phyloP scores from a whole-genome alignment of 2,329 filamentous ascomycete genomes.

The Leptographium lundbergii region DNA sequence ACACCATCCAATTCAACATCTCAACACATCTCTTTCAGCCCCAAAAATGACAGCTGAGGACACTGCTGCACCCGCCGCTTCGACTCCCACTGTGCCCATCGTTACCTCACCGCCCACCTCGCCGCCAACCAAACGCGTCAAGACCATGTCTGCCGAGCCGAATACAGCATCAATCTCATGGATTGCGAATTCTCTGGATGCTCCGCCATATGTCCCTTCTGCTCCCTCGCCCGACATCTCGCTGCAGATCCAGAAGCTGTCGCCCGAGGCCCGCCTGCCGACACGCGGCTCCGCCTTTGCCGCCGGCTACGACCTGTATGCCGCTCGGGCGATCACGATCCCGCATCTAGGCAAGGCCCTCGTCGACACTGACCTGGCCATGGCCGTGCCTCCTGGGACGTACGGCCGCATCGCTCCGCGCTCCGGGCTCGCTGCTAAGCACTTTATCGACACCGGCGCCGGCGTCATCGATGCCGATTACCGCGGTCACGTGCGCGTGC shows the following conservation, averaged over 20 bases:
- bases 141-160: slow-evolving; percentile 30
- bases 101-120: slow-evolving; percentile 50
- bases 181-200: too few species aligned
- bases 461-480: slow-evolving; percentile 98
- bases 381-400: slow-evolving; percentile 80
- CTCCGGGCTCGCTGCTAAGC: slow-evolving; percentile 81
- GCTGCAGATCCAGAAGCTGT: slow-evolving; percentile 80
- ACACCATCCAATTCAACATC: not conserved
- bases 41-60: slow-evolving; percentile 6
- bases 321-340: slow-evolving; percentile 58
- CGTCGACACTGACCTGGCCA: slow-evolving; percentile 82
- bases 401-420: slow-evolving; percentile 87
- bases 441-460: slow-evolving; percentile 92
- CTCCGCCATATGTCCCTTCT: slow-evolving; percentile 7
- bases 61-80: not conserved
- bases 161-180: too few species aligned
- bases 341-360: slow-evolving; percentile 73
- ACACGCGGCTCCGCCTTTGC: slow-evolving; percentile 82
- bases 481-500: slow-evolving; percentile 81
- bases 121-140: slow-evolving; percentile 69
- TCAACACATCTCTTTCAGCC: not conserved
- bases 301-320: slow-evolving; percentile 90
- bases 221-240: slow-evolving; percentile 17
- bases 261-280: slow-evolving; percentile 63
- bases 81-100: slow-evolving; percentile 12